These are phyloP conservation scores for Artemisia argyi DNA, from an alignment of 129 eudicot species.

Conservation along the genomic window DNA sequence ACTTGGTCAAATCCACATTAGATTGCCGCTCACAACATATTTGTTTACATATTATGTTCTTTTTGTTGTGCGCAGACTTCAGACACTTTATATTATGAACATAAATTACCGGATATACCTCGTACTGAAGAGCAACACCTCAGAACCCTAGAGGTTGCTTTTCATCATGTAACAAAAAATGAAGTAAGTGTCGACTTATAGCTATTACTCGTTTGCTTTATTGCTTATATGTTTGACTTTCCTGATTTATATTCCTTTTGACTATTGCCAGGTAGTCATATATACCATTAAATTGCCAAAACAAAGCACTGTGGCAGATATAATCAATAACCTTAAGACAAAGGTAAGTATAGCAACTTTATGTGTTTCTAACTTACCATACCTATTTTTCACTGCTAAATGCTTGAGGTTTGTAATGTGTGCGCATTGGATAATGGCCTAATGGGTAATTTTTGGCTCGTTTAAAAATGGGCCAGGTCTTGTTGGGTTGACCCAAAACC, in stretches of 20 bases:
- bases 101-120: slow-evolving; percentile 72
- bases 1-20: too few species aligned
- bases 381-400: too few species aligned
- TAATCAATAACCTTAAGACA: slow-evolving; percentile 64
- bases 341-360: slow-evolving; percentile 1
- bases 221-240: neutral
- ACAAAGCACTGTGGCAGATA: slow-evolving; percentile 86
- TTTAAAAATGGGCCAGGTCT: too few species aligned
- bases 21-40: neutral
- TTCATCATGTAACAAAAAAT: slow-evolving; percentile 76
- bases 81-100: slow-evolving; percentile 82
- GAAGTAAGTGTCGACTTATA: slow-evolving; percentile 52
- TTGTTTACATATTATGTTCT: slow-evolving; percentile 5
- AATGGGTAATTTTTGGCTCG: too few species aligned
- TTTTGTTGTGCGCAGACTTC: slow-evolving; percentile 48
- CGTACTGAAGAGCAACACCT: slow-evolving; percentile 87
- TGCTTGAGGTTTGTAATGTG: too few species aligned
- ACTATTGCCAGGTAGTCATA: slow-evolving; percentile 54
- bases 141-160: slow-evolving; percentile 83
- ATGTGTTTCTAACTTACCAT: too few species aligned
- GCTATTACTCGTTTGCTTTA: neutral
- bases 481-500: too few species aligned
- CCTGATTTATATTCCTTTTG: slow-evolving; percentile 4
- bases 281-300: slow-evolving; percentile 80
- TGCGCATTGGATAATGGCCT: too few species aligned